A percentile compares a stretch with the other conserved stretches of the same genome.
These are phyloP conservation scores for Aspergillus bombycis DNA, from an alignment of 2,329 filamentous ascomycete species.

Conservation along the genomic window DNA sequence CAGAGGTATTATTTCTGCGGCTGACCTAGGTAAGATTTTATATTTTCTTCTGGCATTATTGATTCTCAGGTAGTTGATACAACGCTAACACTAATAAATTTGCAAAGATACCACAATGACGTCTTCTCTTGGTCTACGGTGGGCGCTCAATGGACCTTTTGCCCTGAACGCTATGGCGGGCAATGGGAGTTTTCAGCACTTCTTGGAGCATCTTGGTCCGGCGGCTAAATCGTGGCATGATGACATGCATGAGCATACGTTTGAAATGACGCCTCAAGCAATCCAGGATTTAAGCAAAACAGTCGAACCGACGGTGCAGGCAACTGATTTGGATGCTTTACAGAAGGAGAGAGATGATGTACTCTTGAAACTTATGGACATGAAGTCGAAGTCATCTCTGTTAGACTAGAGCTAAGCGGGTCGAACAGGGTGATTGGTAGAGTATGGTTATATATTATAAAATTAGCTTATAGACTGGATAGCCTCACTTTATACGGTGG, in stretches of 20 bases:
- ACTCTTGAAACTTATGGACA: not conserved
- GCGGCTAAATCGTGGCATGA: slow-evolving; percentile 18
- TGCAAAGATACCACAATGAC: slow-evolving; percentile 17
- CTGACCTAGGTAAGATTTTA: slow-evolving; percentile 18
- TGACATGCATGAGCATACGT: slow-evolving; percentile 18
- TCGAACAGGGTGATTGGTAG: not conserved
- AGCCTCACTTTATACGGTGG: not conserved
- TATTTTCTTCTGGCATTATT: not conserved
- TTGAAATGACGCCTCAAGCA: slow-evolving; percentile 1
- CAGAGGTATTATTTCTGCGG: slow-evolving; percentile 31
- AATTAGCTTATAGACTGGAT: not conserved
- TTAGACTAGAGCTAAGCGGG: not conserved
- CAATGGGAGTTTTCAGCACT: slow-evolving; percentile 20
- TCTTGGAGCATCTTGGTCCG: slow-evolving; percentile 20
- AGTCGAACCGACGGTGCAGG: not conserved
- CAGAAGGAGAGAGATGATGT: not conserved
- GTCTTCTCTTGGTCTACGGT: slow-evolving; percentile 21
- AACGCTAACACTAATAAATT: not conserved
- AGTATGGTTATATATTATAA: not conserved
- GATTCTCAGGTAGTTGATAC: not conserved
- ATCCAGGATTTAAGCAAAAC: not conserved
- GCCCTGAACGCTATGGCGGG: slow-evolving; percentile 22
- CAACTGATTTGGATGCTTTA: not conserved
- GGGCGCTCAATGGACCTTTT: slow-evolving; percentile 19
- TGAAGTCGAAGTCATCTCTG: not conserved